Evolutionary conservation across 2,329 filamentous ascomycete species (phyloP), one percentile per base, ranked within the genome.

Genomic region (Xylariaceae sp.): DNA sequence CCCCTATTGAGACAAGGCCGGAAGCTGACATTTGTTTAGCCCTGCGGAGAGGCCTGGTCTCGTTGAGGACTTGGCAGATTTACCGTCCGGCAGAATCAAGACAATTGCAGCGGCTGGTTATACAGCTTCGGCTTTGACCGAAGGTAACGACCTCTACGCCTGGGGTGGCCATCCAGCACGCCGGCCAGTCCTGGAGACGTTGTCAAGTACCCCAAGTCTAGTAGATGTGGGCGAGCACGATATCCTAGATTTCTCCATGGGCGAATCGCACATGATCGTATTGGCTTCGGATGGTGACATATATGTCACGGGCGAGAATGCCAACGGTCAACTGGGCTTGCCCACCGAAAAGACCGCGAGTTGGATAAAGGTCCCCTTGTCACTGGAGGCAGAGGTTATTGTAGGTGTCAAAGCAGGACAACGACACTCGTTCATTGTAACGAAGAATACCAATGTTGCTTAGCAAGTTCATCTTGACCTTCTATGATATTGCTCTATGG

Each of bases 241-340:
- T 60, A 74, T 88, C 2, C 62, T 75, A 4, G 84, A 87, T 62
- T 74, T 86, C 45, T 81, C 77, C 0, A 68, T 88, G 4, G 86
- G 86, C 0, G 79, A 81, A 42, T 75, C 76, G 6, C 85, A 88
- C 69, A 76, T 83, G n/a, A 73, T 87, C 7, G 80, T 79, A 4
- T 69, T 88, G 23, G 81, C 78, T 0, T 73, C 74, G 0, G 74
- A 77, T 1, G 77, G 78, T 0, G 73, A 74, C 17, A 70, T 88
- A 0, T 87, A 79, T 63, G 80, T 81, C 3, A 74, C 82, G 49
- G 86, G 86, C 0, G 74, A 77, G 42, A 86, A 87, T 59, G 64
- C 64, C 1, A 83, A 82, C 65, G 84, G 85, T 0, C 86, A 88
- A 68, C 76, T 88, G 11, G 86, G 85, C 0, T 59, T 82, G 23